Percentiles rank a stretch among this genome's conserved stretches.
Evolutionary conservation across 768 basidiomycete species (phyloP).

Genomic region (Collybiopsis luxurians): DNA sequence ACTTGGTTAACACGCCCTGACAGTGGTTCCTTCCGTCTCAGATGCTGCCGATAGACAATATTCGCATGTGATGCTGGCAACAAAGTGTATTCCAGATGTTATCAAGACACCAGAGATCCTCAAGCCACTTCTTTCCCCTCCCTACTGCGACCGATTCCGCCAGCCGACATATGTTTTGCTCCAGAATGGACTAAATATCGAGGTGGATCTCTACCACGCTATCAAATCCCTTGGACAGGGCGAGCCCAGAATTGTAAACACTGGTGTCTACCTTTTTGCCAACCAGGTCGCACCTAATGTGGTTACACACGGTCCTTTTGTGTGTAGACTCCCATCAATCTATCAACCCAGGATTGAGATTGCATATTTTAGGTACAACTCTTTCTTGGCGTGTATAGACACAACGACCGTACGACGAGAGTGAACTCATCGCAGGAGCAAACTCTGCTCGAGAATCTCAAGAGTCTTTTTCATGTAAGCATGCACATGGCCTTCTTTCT

Average conservation of each 20-base stretch:
- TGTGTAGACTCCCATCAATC: not conserved
- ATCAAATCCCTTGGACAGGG: not conserved
- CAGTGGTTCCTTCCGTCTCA: constrained; percentile 6
- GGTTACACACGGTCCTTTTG: constrained; percentile 1
- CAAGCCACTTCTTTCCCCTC: not conserved
- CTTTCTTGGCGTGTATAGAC: constrained; percentile 6
- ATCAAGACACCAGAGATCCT: constrained; percentile 8
- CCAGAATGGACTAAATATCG: constrained; percentile 10
- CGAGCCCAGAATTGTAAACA: constrained; percentile 5
- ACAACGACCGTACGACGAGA: constrained; percentile 18
- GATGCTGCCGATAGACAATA: constrained; percentile 10
- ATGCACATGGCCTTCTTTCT: constrained; percentile 19
- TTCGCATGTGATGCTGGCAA: constrained; percentile 6
- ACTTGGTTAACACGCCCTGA: not conserved
- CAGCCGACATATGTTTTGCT: constrained; percentile 11
- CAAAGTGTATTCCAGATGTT: constrained; percentile 9
- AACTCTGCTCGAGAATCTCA: constrained; percentile 28
- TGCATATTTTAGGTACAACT: not conserved
- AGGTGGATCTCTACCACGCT: constrained; percentile 9
- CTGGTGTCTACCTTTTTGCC: constrained; percentile 5
- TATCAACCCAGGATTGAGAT: not conserved
- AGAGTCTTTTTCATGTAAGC: constrained; percentile 26
- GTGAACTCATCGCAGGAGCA: constrained; percentile 25
- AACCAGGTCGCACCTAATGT: not conserved
- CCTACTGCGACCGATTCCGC: not conserved